Evolutionary conservation across 192 early-diverging fungal genomes (phyloP).

Genomic region (Neocallimastix lanati): DNA sequence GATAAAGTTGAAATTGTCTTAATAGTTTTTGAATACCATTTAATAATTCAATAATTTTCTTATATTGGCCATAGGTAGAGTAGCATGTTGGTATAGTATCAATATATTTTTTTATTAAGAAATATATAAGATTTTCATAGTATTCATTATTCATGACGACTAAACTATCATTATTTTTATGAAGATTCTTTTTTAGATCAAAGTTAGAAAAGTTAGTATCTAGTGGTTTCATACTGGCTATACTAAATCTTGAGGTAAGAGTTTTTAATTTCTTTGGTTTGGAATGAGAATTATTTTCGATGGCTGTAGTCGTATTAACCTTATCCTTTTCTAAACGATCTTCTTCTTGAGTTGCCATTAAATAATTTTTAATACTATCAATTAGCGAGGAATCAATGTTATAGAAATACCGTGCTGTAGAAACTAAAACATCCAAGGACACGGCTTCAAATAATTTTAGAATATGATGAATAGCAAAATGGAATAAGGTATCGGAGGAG

Average conservation of each 20-base stretch:
- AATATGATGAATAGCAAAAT: background rate
- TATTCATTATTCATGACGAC: background rate
- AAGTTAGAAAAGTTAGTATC: background rate
- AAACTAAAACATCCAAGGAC: background rate
- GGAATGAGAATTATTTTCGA: too few species aligned
- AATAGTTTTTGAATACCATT: background rate
- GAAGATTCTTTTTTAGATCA: background rate
- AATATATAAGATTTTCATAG: background rate
- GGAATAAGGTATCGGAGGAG: background rate
- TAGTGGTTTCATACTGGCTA: background rate
- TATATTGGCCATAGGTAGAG: background rate
- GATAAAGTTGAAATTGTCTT: background rate
- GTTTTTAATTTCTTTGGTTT: background rate
- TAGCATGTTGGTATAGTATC: background rate
- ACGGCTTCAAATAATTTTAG: background rate
- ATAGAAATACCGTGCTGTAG: background rate
- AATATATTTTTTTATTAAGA: background rate
- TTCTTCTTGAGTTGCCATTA: background rate
- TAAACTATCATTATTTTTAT: background rate
- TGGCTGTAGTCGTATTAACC: too few species aligned
- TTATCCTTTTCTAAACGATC: too few species aligned
- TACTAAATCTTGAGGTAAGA: background rate
- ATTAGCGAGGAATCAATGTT: background rate
- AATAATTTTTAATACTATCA: background rate
- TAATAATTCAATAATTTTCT: background rate